Base-by-base conservation (phyloP, 441 rosid genomes). In the California macrophylla region DNA sequence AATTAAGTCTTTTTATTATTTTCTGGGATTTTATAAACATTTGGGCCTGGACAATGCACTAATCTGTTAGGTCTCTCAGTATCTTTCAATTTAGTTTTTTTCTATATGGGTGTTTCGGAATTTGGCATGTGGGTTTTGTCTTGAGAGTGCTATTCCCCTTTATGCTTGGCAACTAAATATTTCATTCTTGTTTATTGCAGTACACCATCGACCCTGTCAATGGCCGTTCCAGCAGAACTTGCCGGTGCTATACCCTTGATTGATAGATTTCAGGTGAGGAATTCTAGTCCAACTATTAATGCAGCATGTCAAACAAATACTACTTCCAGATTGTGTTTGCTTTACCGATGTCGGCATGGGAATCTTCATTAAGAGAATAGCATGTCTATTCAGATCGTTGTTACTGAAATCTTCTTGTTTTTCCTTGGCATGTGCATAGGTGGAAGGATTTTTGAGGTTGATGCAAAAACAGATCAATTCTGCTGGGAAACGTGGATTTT, bases 391-490 rank as follows among this genome's bases (percentile, higher is more conserved):
- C 6, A 40, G 50, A 23, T 24, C 16, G n/a, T 38, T 54, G 63
- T 36, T 42, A 16, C 63, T 69, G 69, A 63, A 52, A 15, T n/a
- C 61, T 74, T 50, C 16, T 23, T 76, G 36, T 71, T 66, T 16
- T 15, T 28, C 21, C 28, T 20, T 54, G 28, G 32, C 52, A 61
- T 69, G 25, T 69, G 23, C 23, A n/a, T 45, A 87, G 96, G 98
- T 94, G 65, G 98, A 94, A 73, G 96, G 91, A 7, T 94, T 94
- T 75, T 71, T 94, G 29, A 86, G 90, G 75, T 79, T 91, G 85
- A 94, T 94, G 97, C 96, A 86, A 87, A 94, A 94, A 76, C 97
- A 89, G 75, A 90, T 92, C 75, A 94, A 88, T 50, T 93, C 96
- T 78, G 85, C 84, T 36, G 96, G 91, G 23, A 94, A 85, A 66